phyloP scores from a whole-genome alignment of 1,284 basidiomycete genomes.

The Termitomyces sp. region DNA sequence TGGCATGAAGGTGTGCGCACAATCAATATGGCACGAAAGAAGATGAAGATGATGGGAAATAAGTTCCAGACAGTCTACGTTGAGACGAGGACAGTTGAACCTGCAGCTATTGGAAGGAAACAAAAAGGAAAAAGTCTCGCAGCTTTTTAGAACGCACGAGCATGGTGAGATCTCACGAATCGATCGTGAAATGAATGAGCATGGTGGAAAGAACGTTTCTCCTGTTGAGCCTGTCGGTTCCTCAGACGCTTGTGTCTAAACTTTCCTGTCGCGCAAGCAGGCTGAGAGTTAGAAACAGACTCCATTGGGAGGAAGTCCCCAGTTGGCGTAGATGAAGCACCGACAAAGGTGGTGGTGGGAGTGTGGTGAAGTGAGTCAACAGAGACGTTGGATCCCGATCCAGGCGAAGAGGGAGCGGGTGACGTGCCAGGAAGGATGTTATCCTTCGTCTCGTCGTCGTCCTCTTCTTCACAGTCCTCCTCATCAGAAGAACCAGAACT shows the following conservation, averaged over 20 bases:
- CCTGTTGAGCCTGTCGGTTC: constrained; percentile 4
- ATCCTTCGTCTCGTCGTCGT: background rate
- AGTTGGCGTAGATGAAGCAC: constrained; percentile 5
- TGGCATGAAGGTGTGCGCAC: constrained; percentile 7
- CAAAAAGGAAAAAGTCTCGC: background rate
- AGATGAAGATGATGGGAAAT: background rate
- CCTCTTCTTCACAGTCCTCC: constrained; percentile 6
- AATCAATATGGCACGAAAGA: constrained; percentile 8
- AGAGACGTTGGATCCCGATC: background rate
- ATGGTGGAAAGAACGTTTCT: constrained; percentile 10
- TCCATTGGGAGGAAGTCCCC: background rate
- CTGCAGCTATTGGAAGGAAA: constrained; percentile 1
- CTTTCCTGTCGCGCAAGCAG: constrained; percentile 13
- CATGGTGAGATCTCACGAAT: constrained; percentile 12
- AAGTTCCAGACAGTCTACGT: background rate
- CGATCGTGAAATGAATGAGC: constrained; percentile 12
- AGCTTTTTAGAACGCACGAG: constrained; percentile 11
- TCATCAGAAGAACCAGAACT: background rate
- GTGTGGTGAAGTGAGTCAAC: background rate
- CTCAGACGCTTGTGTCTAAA: constrained; percentile 15
- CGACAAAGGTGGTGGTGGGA: background rate
- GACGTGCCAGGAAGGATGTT: background rate
- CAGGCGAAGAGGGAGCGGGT: background rate
- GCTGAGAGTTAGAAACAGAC: background rate
- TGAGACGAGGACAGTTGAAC: background rate